phyloP scores from a whole-genome alignment of 2,329 filamentous ascomycete genomes.

The Stromatinia cepivora region DNA sequence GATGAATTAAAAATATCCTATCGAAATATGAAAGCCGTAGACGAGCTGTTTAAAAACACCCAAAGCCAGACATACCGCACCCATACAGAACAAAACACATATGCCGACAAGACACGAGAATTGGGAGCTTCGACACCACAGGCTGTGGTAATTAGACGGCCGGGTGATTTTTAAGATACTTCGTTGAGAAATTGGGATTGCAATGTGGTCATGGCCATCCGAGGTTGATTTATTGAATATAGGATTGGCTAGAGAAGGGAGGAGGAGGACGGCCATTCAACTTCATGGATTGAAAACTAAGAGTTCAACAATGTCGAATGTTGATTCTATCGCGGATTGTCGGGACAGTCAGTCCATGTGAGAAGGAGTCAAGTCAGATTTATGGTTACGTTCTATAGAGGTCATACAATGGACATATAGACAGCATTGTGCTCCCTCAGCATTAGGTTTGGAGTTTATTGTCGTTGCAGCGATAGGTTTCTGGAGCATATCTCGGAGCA shows the following conservation, averaged over 20 bases:
- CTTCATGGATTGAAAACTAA: too few relatives aligned
- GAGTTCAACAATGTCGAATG: too few relatives aligned
- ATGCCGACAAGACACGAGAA: background rate
- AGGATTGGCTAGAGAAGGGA: too few relatives aligned
- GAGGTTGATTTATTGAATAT: background rate
- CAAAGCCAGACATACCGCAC: background rate
- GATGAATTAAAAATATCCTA: constrained; percentile 8
- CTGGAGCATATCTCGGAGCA: background rate
- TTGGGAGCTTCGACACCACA: background rate
- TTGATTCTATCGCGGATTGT: too few relatives aligned
- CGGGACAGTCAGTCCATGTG: too few relatives aligned
- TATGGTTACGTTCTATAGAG: background rate
- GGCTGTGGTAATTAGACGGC: background rate
- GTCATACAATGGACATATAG: background rate
- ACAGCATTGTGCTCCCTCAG: constrained; percentile 10
- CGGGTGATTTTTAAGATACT: background rate
- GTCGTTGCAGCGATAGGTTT: background rate
- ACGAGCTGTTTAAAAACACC: background rate
- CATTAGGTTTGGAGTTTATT: background rate
- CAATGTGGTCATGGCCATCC: background rate
- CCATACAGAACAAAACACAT: background rate
- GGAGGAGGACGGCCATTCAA: too few relatives aligned
- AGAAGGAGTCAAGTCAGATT: background rate
- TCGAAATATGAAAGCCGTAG: constrained; percentile 1
- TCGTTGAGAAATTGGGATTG: background rate